phyloP scores from a whole-genome alignment of 805 yeast species.

The Blastobotrys americana region DNA sequence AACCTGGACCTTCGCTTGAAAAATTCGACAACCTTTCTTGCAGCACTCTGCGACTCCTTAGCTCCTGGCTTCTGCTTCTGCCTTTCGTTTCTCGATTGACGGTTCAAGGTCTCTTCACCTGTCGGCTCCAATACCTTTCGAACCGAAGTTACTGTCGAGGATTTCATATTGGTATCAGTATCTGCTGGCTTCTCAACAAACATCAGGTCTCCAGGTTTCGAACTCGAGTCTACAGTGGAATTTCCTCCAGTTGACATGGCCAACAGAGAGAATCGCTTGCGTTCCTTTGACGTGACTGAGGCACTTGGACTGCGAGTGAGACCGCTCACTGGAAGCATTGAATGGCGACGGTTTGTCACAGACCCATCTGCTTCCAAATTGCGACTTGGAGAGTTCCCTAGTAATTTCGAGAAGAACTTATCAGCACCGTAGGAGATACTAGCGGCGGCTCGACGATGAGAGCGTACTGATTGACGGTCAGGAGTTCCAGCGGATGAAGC shows the following conservation, averaged over 20 bases:
- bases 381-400: constrained; percentile 13
- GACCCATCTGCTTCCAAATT: neutral
- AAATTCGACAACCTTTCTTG: constrained; percentile 31
- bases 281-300: constrained; percentile 6
- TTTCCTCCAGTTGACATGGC: constrained; percentile 11
- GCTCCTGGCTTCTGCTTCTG: constrained; percentile 1
- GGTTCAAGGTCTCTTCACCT: constrained; percentile 1
- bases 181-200: neutral
- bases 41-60: constrained; percentile 17
- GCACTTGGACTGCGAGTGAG: neutral
- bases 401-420: constrained; percentile 20
- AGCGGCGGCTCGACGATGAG: constrained; percentile 21
- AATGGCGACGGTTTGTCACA: constrained; percentile 12
- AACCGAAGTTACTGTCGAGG: constrained; percentile 2
- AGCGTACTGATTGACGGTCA: neutral
- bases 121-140: constrained; percentile 4
- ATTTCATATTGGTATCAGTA: constrained; percentile 3
- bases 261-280: constrained; percentile 22
- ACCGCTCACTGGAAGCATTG: constrained; percentile 11
- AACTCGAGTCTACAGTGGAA: neutral
- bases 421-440: constrained; percentile 25
- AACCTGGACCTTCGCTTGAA: constrained; percentile 33
- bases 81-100: constrained; percentile 3
- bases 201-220: neutral
- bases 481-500: constrained; percentile 3